Conservation (phyloP, 345 rosid species). For the Melastoma malabathricum region DNA sequence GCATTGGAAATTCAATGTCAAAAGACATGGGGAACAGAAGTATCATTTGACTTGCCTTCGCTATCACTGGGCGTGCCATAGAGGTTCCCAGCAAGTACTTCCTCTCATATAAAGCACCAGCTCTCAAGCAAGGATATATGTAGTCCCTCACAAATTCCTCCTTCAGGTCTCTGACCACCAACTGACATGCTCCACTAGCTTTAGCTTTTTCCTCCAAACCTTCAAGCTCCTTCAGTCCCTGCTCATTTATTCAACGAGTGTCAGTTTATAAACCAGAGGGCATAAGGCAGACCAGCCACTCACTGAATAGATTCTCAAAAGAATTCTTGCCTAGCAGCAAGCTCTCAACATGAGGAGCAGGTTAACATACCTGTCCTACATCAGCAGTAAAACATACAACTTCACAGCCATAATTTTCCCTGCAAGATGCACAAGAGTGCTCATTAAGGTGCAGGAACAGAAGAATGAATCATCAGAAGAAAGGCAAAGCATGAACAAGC, state of each 20-base stretch:
- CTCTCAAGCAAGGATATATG: conserved; percentile 81
- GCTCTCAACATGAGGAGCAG: neutral
- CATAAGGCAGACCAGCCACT: too few species aligned
- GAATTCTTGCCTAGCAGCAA: too few species aligned
- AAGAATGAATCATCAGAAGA: too few species aligned
- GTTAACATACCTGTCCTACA: conserved; percentile 76
- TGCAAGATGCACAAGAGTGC: conserved; percentile 13
- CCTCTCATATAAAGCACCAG: conserved; percentile 88
- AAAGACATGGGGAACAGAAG: too few species aligned
- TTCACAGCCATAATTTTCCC: conserved; percentile 97
- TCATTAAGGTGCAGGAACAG: too few species aligned
- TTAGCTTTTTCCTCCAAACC: conserved; percentile 90
- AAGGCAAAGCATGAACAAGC: too few species aligned
- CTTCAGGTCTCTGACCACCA: conserved; percentile 76
- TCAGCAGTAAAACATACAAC: conserved; percentile 99
- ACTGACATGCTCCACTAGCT: conserved; percentile 91
- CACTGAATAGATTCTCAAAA: too few species aligned
- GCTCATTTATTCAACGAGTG: conserved; percentile 7
- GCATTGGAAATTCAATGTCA: too few species aligned
- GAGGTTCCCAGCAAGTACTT: conserved; percentile 94
- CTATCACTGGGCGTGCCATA: conserved; percentile 98
- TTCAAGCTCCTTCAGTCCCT: conserved; percentile 84
- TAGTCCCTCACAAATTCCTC: conserved; percentile 90
- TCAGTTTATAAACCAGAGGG: neutral
- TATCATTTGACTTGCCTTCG: conserved; percentile 42